phyloP scores from a whole-genome alignment of 2,329 filamentous ascomycete genomes.

The Fusarium napiforme region DNA sequence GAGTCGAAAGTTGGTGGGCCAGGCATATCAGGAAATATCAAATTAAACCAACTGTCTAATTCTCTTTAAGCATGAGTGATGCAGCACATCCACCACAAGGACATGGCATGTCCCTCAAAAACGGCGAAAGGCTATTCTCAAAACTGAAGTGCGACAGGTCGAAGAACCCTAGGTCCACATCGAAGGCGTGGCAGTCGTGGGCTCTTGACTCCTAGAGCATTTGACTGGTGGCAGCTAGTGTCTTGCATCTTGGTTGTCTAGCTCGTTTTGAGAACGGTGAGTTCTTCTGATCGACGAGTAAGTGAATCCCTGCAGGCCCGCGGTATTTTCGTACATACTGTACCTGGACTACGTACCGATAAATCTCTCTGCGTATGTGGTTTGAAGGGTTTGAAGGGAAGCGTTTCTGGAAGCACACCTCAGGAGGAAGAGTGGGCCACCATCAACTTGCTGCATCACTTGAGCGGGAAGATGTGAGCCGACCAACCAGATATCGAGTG shows the following conservation, averaged over 20 bases:
- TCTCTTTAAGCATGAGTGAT: conserved; percentile 18
- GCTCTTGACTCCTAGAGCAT: neutral
- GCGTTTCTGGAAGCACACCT: conserved; percentile 45
- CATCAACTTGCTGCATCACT: conserved; percentile 17
- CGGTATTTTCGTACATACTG: conserved; percentile 34
- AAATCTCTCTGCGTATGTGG: conserved; percentile 15
- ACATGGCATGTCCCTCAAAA: conserved; percentile 34
- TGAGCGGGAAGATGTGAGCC: conserved; percentile 30
- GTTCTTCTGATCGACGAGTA: conserved; percentile 40
- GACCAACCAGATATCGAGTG: conserved; percentile 28
- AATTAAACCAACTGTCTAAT: conserved; percentile 10
- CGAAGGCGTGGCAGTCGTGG: conserved; percentile 5
- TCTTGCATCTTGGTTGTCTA: conserved; percentile 30
- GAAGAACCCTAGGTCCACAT: conserved; percentile 31
- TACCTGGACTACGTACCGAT: conserved; percentile 7
- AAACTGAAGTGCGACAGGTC: conserved; percentile 29
- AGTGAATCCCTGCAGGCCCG: conserved; percentile 34
- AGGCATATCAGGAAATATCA: conserved; percentile 14
- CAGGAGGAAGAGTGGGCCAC: conserved; percentile 25
- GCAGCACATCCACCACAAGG: conserved; percentile 25
- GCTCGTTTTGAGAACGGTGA: conserved; percentile 38
- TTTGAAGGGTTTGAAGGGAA: neutral
- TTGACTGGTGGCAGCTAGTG: conserved; percentile 26
- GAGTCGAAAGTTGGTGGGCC: neutral
- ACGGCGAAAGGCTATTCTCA: conserved; percentile 27